Percentiles rank a stretch among this genome's conserved stretches.
Conservation (phyloP, 2,329 filamentous ascomycete genomes). For the Arthrobotrys sinensis region DNA sequence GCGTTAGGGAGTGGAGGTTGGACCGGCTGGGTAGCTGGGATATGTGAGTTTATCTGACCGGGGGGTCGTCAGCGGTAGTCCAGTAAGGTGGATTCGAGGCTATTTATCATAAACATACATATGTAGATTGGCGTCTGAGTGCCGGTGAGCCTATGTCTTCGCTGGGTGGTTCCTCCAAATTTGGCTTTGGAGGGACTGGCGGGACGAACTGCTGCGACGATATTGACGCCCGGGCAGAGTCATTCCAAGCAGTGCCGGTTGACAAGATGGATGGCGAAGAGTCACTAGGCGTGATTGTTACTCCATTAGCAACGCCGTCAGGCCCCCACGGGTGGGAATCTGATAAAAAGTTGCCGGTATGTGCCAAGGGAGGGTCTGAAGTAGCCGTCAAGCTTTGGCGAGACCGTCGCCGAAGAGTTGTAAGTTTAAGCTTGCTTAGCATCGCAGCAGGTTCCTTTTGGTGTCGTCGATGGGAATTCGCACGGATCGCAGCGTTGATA, state of each 20-base stretch:
- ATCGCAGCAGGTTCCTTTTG: conserved; percentile 10
- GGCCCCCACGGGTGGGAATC: conserved; percentile 2
- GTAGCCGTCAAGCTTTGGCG: conserved; percentile 30
- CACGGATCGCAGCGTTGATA: neutral
- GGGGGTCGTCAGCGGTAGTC: neutral
- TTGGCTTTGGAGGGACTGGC: conserved; percentile 19
- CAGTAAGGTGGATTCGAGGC: neutral
- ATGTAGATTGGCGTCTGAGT: conserved; percentile 40
- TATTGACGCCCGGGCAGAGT: conserved; percentile 33
- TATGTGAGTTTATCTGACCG: conserved; percentile 31
- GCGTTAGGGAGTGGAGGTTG: conserved; percentile 59
- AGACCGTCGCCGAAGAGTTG: conserved; percentile 43
- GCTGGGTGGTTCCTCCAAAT: conserved; percentile 2
- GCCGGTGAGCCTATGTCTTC: conserved; percentile 26
- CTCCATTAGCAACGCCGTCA: neutral
- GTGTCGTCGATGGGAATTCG: neutral
- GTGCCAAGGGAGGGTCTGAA: neutral
- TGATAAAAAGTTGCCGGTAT: neutral
- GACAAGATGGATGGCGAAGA: conserved; percentile 50
- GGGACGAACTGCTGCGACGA: conserved; percentile 47
- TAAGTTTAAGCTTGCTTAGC: conserved; percentile 50
- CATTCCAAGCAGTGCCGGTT: conserved; percentile 9
- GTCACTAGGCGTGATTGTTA: conserved; percentile 14
- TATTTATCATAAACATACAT: conserved; percentile 18
- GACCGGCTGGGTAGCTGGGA: neutral